Percentiles rank a stretch among this genome's conserved stretches.
Evolutionary conservation across 2,329 filamentous ascomycete genomes (phyloP).

Genomic region (Botrytis fabae): DNA sequence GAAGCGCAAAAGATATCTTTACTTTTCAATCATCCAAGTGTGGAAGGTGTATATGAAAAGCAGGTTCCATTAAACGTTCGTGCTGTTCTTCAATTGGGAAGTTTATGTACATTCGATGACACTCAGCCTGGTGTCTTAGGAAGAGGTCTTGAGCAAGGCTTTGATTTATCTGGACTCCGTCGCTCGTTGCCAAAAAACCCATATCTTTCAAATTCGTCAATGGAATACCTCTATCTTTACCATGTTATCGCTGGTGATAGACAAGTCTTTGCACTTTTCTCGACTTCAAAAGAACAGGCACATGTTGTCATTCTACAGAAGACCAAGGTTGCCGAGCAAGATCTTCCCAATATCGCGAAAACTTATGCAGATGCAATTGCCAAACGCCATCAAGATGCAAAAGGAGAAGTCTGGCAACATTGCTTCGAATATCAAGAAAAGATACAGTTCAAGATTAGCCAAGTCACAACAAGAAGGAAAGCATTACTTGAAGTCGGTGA

Average conservation of each 20-base stretch:
- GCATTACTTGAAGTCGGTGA: constrained; percentile 86
- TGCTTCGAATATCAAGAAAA: constrained; percentile 86
- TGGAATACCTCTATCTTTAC: constrained; percentile 89
- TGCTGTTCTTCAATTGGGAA: constrained; percentile 86
- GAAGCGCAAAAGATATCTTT: constrained; percentile 80
- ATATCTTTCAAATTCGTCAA: constrained; percentile 72
- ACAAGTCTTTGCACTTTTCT: constrained; percentile 93
- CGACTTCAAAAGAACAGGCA: constrained; percentile 74
- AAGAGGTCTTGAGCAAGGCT: constrained; percentile 88
- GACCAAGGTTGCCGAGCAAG: constrained; percentile 72
- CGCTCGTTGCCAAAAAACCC: constrained; percentile 65
- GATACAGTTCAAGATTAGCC: constrained; percentile 79
- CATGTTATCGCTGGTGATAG: constrained; percentile 88
- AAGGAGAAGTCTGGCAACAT: constrained; percentile 72
- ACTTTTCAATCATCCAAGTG: constrained; percentile 87
- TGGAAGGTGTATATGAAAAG: constrained; percentile 96
- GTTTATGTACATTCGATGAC: constrained; percentile 90
- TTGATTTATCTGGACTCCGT: constrained; percentile 77
- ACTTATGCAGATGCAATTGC: constrained; percentile 78
- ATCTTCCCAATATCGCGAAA: constrained; percentile 85
- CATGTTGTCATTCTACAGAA: constrained; percentile 87
- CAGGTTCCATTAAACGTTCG: constrained; percentile 84
- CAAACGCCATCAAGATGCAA: constrained; percentile 63
- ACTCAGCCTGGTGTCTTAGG: constrained; percentile 86
- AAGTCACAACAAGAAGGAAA: constrained; percentile 87